A percentile compares a stretch with the other conserved stretches of the same genome.
These are phyloP conservation scores for Kwoniella newhampshirensis DNA, from an alignment of 768 basidiomycete genomes.

Conservation along the genomic window DNA sequence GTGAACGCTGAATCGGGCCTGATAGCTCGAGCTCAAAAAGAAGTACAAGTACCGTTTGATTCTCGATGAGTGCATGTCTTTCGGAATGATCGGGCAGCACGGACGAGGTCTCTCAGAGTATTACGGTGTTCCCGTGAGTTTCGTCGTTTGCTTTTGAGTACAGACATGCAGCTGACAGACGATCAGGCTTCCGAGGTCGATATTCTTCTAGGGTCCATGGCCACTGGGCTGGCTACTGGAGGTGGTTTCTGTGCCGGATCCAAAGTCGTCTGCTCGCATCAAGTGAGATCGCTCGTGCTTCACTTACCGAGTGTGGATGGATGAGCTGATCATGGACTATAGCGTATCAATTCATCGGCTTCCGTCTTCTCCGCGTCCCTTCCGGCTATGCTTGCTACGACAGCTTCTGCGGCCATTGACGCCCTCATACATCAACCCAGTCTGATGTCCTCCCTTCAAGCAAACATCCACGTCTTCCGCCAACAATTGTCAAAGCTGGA, in stretches of 20 bases:
- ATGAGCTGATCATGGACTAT: slow-evolving; percentile 1
- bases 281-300: slow-evolving; percentile 57
- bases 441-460: slow-evolving; percentile 71
- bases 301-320: too few relatives aligned
- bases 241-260: slow-evolving; percentile 97
- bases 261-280: slow-evolving; percentile 76
- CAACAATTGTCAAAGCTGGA: slow-evolving; percentile 76
- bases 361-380: slow-evolving; percentile 96
- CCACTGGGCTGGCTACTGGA: slow-evolving; percentile 73
- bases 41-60: slow-evolving; percentile 96
- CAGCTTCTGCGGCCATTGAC: slow-evolving; percentile 80
- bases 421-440: slow-evolving; percentile 73
- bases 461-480: slow-evolving; percentile 77
- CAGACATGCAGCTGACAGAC: not conserved
- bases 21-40: slow-evolving; percentile 84
- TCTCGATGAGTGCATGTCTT: slow-evolving; percentile 89
- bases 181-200: slow-evolving; percentile 82
- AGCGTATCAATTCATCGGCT: slow-evolving; percentile 93
- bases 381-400: slow-evolving; percentile 83
- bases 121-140: slow-evolving; percentile 82
- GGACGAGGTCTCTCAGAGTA: slow-evolving; percentile 93
- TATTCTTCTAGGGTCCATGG: slow-evolving; percentile 88
- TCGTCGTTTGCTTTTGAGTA: not conserved
- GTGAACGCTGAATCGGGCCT: not conserved
- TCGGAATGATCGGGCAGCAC: slow-evolving; percentile 87